A percentile compares a stretch with the other conserved stretches of the same genome.
phyloP scores from a whole-genome alignment of 2,329 filamentous ascomycete genomes.

The Hortaea sp. region DNA sequence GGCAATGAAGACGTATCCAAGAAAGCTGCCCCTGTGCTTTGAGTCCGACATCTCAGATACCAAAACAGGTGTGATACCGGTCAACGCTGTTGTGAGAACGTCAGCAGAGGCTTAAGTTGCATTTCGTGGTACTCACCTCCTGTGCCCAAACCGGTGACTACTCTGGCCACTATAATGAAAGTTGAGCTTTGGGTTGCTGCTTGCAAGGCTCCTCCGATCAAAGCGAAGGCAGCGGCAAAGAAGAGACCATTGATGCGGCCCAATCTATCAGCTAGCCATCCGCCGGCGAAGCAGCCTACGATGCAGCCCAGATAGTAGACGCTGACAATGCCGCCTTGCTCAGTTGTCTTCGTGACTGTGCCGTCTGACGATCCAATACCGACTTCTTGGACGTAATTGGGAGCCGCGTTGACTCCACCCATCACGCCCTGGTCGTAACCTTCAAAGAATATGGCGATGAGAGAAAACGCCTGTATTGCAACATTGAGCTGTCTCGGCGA shows the following conservation, averaged over 20 bases:
- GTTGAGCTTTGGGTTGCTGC: slow-evolving; percentile 33
- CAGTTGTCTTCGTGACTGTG: slow-evolving; percentile 37
- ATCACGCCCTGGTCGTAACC: slow-evolving; percentile 39
- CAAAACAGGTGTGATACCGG: slow-evolving; percentile 40
- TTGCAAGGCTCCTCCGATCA: slow-evolving; percentile 42
- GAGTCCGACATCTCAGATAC: slow-evolving; percentile 41
- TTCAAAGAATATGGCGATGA: slow-evolving; percentile 29
- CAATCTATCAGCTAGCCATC: slow-evolving; percentile 42
- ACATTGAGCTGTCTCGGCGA: slow-evolving; percentile 34
- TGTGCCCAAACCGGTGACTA: slow-evolving; percentile 44
- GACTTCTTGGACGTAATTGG: slow-evolving; percentile 33
- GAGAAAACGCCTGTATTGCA: slow-evolving; percentile 26
- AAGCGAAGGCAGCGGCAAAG: slow-evolving; percentile 37
- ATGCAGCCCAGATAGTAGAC: slow-evolving; percentile 45
- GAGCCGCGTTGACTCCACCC: slow-evolving; percentile 34
- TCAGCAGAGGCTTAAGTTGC: background rate
- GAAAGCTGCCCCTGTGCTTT: slow-evolving; percentile 36
- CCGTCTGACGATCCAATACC: slow-evolving; percentile 37
- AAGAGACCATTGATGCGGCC: slow-evolving; percentile 45
- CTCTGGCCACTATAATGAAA: slow-evolving; percentile 41
- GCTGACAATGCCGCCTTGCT: slow-evolving; percentile 45
- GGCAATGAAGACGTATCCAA: slow-evolving; percentile 43
- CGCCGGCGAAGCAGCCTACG: slow-evolving; percentile 41
- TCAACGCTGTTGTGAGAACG: slow-evolving; percentile 25
- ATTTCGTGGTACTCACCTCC: slow-evolving; percentile 25